Percentiles rank a stretch among this genome's conserved stretches.
phyloP scores from a whole-genome alignment of 2,329 filamentous ascomycete genomes.

The Cytospora paraplurivora region DNA sequence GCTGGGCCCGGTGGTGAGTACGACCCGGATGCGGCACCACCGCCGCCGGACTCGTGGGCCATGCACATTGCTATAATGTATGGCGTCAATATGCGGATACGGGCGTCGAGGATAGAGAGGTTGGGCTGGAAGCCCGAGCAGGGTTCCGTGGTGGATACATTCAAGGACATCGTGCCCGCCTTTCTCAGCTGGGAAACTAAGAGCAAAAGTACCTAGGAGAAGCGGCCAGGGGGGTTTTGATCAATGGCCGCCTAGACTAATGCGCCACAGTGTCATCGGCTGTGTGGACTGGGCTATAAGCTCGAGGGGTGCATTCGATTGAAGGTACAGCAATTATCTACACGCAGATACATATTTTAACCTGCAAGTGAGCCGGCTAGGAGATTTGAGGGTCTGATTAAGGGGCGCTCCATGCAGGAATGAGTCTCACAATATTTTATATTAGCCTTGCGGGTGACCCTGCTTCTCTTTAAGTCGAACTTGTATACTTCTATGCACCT shows the following conservation, averaged over 20 bases:
- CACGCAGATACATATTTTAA: background rate
- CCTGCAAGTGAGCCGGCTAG: background rate
- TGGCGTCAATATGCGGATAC: constrained; percentile 30
- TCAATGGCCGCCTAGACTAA: background rate
- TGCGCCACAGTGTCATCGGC: background rate
- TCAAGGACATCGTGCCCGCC: constrained; percentile 8
- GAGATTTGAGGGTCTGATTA: background rate
- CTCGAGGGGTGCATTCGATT: background rate
- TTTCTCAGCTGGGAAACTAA: constrained; percentile 3
- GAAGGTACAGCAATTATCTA: background rate
- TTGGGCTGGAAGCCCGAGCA: constrained; percentile 28
- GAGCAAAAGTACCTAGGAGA: background rate
- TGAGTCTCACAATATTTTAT: background rate
- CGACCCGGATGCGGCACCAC: constrained; percentile 29
- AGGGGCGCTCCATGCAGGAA: background rate
- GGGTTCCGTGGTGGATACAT: constrained; percentile 16
- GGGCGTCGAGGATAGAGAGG: constrained; percentile 23
- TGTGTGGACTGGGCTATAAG: background rate
- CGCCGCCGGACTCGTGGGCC: constrained; percentile 30
- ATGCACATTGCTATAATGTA: constrained; percentile 30
- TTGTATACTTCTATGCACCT: constrained; percentile 3
- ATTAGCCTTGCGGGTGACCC: no score
- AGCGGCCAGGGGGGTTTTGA: background rate
- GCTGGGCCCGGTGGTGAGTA: constrained; percentile 28
- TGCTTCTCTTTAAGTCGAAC: background rate